Evolutionary conservation across 352 stramenopile genomes (phyloP), one percentile per base, ranked within the genome.

Genomic region (Pythium dissotocum): DNA sequence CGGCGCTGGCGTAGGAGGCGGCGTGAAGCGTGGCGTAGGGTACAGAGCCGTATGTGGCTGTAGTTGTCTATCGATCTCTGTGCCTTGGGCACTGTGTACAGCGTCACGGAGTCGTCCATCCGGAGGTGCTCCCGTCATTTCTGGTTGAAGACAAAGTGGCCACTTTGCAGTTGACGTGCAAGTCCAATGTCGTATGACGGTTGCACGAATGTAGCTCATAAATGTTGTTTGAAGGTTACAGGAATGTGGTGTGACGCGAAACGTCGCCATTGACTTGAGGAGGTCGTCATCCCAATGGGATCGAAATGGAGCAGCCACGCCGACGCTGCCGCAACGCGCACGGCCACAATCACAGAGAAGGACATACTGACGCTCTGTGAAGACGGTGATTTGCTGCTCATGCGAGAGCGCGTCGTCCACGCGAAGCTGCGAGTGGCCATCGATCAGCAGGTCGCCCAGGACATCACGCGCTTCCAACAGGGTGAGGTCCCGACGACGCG

Each of bases 321-420:
- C 18, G 46, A 53, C n/a, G 46, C 21, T 16, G 46, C 46, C n/a
- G 46, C n/a, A 21, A 32, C 46, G 10, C 46, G 46, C 2, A 10
- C 46, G 21, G n/a, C 46, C 13, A 30, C 46, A 35, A 69, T 69
- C 60, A 64, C 26, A 21, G 62, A 75, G 61, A 73, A 76, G 61
- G 71, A 86, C 18, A 77, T 77, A 38, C 59, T 87, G 46, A 78
- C 77, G 26, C 63, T 88, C 30, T 82, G 79, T 67, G 79, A 90
- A 56, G 75, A 77, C 58, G 79, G 82, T 18, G 82, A 90, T 42
- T 30, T 90, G 59, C 66, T 90, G 40, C 74, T 90, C n/a, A 57
- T 72, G 24, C 77, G 82, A 6, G 82, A 88, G 51, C 65, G 77
- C 30, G 65, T 87, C 32, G 54, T 69, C 8, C 64, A 87, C 44